phyloP scores from a whole-genome alignment of 2,329 filamentous ascomycete species.

The Fusarium vanettenii region DNA sequence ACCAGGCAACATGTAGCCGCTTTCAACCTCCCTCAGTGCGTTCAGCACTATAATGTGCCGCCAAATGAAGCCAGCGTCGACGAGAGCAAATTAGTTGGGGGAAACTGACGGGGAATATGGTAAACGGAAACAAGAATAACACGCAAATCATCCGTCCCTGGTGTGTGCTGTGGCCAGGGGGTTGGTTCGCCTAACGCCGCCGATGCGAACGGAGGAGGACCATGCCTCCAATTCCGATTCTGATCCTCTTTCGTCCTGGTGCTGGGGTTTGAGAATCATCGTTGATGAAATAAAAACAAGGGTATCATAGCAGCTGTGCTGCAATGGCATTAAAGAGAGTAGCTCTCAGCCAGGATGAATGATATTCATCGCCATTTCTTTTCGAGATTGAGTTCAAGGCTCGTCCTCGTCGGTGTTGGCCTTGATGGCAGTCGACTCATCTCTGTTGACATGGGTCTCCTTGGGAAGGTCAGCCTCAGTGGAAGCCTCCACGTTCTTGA shows the following conservation, averaged over 20 bases:
- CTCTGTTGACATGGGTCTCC: constrained; percentile 16
- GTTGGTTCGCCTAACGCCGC: constrained; percentile 30
- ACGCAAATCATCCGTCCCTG: constrained; percentile 17
- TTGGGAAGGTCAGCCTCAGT: constrained; percentile 13
- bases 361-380: constrained; percentile 3
- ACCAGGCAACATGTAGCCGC: background rate
- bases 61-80: background rate
- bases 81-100: constrained; percentile 11
- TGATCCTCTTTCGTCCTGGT: constrained; percentile 12
- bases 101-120: constrained; percentile 1
- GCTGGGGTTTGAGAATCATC: constrained; percentile 13
- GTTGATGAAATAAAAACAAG: constrained; percentile 23
- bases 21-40: background rate
- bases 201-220: constrained; percentile 26
- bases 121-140: constrained; percentile 5
- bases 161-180: background rate
- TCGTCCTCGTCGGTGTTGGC: constrained; percentile 37
- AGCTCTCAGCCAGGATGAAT: constrained; percentile 3
- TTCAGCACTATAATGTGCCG: background rate
- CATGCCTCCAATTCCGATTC: constrained; percentile 10
- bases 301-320: constrained; percentile 40
- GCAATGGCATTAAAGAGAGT: constrained; percentile 19
- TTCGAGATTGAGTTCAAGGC: constrained; percentile 10
- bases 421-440: constrained; percentile 22
- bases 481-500: background rate